Evolutionary conservation across 805 yeast species (phyloP).

Genomic region (Pichia gijzeniarum): DNA sequence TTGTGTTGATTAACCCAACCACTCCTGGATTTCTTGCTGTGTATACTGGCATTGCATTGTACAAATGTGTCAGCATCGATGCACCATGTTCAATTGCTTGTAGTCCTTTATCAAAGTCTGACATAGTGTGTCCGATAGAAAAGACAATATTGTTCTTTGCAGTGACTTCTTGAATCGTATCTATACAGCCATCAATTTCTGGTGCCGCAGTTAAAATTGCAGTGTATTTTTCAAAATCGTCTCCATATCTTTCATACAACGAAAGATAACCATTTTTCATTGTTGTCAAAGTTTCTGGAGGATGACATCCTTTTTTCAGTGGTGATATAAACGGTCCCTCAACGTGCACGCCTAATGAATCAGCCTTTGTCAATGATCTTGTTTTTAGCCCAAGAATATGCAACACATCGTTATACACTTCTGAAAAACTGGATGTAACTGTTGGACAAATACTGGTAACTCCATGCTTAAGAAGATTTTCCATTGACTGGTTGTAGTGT

Average conservation of each 20-base stretch:
- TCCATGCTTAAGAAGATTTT: slow-evolving; percentile 42
- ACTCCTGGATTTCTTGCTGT: slow-evolving; percentile 56
- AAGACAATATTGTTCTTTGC: slow-evolving; percentile 29
- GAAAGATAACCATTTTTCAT: slow-evolving; percentile 5
- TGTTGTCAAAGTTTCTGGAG: slow-evolving; percentile 6
- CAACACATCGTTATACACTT: slow-evolving; percentile 42
- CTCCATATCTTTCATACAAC: slow-evolving; percentile 7
- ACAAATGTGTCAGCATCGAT: slow-evolving; percentile 53
- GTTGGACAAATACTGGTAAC: slow-evolving; percentile 54
- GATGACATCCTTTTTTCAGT: slow-evolving; percentile 44
- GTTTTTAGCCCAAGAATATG: slow-evolving; percentile 34
- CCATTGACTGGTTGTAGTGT: slow-evolving; percentile 39
- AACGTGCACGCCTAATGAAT: slow-evolving; percentile 51
- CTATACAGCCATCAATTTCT: slow-evolving; percentile 40
- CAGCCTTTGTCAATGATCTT: slow-evolving; percentile 31
- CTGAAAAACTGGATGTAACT: slow-evolving; percentile 44
- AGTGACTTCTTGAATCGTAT: slow-evolving; percentile 32
- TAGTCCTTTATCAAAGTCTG: slow-evolving; percentile 29
- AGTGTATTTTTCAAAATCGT: slow-evolving; percentile 11
- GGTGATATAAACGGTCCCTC: slow-evolving; percentile 54
- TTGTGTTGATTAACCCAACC: slow-evolving; percentile 38
- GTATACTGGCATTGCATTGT: slow-evolving; percentile 56
- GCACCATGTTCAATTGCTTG: slow-evolving; percentile 47
- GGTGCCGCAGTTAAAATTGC: slow-evolving; percentile 46
- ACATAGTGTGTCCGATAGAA: slow-evolving; percentile 44